A percentile compares a stretch with the other conserved stretches of the same genome.
These are phyloP conservation scores for Globisporangium takayamanum DNA, from an alignment of 352 stramenopile species.

Conservation along the genomic window DNA sequence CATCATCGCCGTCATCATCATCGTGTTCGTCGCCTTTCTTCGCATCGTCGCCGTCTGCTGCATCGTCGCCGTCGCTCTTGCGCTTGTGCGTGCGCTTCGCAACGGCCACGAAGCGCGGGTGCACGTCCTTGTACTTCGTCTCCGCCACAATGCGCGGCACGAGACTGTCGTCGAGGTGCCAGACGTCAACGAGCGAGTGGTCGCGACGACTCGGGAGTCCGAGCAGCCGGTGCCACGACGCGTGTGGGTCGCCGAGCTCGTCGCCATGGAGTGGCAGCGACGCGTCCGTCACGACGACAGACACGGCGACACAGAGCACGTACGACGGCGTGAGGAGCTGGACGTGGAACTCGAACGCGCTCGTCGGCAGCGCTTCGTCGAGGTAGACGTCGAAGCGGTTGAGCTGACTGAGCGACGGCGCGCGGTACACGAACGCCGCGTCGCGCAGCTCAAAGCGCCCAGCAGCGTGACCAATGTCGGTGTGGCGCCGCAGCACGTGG, in stretches of 20 bases:
- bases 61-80: constrained; percentile 33
- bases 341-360: constrained; percentile 47
- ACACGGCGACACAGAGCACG: constrained; percentile 44
- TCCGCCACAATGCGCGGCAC: constrained; percentile 49
- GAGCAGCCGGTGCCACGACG: constrained; percentile 54
- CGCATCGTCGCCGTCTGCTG: constrained; percentile 30
- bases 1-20: constrained; percentile 43
- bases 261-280: background rate
- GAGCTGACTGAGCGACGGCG: constrained; percentile 41
- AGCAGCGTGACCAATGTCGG: constrained; percentile 34
- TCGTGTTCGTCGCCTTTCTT: constrained; percentile 51
- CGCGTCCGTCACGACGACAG: constrained; percentile 29
- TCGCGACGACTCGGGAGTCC: constrained; percentile 45
- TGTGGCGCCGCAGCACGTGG: constrained; percentile 24
- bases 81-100: constrained; percentile 31
- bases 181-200: constrained; percentile 70
- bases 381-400: constrained; percentile 68
- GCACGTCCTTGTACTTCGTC: constrained; percentile 57
- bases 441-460: constrained; percentile 46
- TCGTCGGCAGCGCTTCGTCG: constrained; percentile 36
- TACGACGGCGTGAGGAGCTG: constrained; percentile 34
- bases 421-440: constrained; percentile 53
- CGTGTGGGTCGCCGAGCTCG: constrained; percentile 34
- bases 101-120: constrained; percentile 46
- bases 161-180: constrained; percentile 50